Evolutionary conservation across 1,139 yeast species (phyloP), one percentile per base, ranked within the genome.

Genomic region (Candida pseudoviswanathii): DNA sequence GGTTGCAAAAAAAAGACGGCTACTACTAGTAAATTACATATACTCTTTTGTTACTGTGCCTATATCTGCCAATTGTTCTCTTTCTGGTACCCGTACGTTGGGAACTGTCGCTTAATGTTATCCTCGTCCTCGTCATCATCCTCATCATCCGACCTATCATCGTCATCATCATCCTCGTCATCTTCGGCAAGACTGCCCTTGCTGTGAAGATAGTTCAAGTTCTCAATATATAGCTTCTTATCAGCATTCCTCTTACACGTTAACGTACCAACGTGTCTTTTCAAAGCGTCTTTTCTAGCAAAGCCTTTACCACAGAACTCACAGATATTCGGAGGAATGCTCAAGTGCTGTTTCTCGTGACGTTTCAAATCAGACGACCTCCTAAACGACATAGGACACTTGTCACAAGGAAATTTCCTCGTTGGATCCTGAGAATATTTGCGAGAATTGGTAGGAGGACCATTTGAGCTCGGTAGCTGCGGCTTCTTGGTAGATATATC

Each of bases 261-360:
- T 51, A 84, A 72, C 0, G 92, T 87, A 46, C 85, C 88, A 56
- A 75, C 75, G 65, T 84, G 94, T 57, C 94, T 71, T 63, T 85
- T 86, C 56, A 88, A 71, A 0, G 95, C 94, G 66, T 87, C 95
- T 61, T 86, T 86, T 43, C 95, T 68, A 2, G 94, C 94, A 73
- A 88, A 87, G 0, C 94, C 92, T 61, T 86, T 87, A 36, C 89
- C 89, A 68, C 95, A 88, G 29, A 74, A 68, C 9, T 84, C 81
- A 65, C 95, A 88, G 45, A 86, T 82, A 60, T 87, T 85, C 1
- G 90, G 88, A 1, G 84, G 83, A 11, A 80, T 75, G 5, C 75
- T 67, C 44, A 81, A 65, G 62, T 81, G 85, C 49, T 81, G 84
- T 51, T 81, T 77, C 56, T 82, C 86, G 58, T 85, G 90, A 41